Evolutionary conservation across 2,329 filamentous ascomycete genomes (phyloP).

Genomic region (Apiospora rasikravindrae): DNA sequence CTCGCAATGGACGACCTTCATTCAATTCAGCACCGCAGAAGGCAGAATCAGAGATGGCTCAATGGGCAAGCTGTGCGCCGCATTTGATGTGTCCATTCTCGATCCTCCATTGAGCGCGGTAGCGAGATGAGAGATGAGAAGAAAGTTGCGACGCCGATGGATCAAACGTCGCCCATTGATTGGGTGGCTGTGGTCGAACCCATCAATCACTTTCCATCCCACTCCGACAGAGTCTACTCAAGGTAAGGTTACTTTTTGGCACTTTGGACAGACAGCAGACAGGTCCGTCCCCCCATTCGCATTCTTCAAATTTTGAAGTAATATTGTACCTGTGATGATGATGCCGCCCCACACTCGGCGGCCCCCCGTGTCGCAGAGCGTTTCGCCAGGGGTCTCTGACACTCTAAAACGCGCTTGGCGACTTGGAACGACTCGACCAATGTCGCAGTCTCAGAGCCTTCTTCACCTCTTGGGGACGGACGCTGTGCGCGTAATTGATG

Average conservation of each 20-base stretch:
- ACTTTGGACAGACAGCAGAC: too few relatives aligned
- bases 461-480: background rate
- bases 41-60: background rate
- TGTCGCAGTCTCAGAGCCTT: background rate
- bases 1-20: background rate
- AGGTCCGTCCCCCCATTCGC: too few relatives aligned
- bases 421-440: constrained; percentile 19
- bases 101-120: background rate
- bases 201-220: background rate
- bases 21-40: background rate
- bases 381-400: constrained; percentile 27
- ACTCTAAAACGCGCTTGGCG: constrained; percentile 22
- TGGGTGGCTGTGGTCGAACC: background rate
- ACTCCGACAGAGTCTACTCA: background rate
- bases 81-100: background rate
- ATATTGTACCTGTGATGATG: background rate
- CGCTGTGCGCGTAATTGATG: too few relatives aligned
- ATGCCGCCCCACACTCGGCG: background rate
- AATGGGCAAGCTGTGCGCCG: background rate
- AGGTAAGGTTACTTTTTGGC: too few relatives aligned
- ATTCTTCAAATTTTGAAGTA: background rate
- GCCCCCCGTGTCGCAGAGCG: constrained; percentile 21
- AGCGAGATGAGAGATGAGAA: background rate
- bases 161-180: background rate
- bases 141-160: constrained; percentile 9